Conservation (phyloP, 2,329 filamentous ascomycete species). For the Decorospora gaudefroyi region DNA sequence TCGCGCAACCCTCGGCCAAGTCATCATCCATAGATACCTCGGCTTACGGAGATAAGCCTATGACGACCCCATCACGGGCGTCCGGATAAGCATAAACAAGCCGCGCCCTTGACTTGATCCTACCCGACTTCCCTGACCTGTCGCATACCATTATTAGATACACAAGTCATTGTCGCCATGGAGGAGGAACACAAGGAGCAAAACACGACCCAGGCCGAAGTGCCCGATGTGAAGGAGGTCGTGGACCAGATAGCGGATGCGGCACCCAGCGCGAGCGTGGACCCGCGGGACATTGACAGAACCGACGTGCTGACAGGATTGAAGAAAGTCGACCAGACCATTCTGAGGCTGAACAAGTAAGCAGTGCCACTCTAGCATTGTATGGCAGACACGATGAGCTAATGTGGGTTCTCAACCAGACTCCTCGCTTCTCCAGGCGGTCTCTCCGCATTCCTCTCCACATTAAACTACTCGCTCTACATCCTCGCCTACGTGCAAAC, state of each 20-base stretch:
- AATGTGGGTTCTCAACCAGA: conserved; percentile 40
- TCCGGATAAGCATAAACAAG: conserved; percentile 25
- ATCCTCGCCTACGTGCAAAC: conserved; percentile 52
- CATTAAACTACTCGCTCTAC: conserved; percentile 55
- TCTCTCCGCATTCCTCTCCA: conserved; percentile 52
- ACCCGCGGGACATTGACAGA: conserved; percentile 19
- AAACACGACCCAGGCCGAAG: conserved; percentile 44
- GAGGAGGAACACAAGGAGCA: conserved; percentile 39
- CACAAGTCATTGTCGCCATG: conserved; percentile 30
- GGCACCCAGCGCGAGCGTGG: conserved; percentile 19
- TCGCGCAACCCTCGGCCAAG: too few species aligned
- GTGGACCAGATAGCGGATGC: conserved; percentile 30
- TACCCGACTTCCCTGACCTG: conserved; percentile 20
- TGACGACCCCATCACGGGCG: conserved; percentile 1
- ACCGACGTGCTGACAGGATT: conserved; percentile 36
- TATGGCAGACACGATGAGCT: conserved; percentile 1
- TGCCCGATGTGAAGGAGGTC: conserved; percentile 34
- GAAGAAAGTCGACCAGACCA: conserved; percentile 45
- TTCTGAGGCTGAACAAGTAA: conserved; percentile 54
- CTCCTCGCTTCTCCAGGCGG: conserved; percentile 52
- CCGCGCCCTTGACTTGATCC: conserved; percentile 17
- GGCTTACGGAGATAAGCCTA: conserved; percentile 16
- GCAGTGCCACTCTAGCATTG: background rate
- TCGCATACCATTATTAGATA: conserved; percentile 9
- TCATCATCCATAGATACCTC: too few species aligned